Percentiles rank a stretch among this genome's conserved stretches.
phyloP scores from a whole-genome alignment of 495 filamentous ascomycete genomes.

The Hyaloscypha hepaticicola region DNA sequence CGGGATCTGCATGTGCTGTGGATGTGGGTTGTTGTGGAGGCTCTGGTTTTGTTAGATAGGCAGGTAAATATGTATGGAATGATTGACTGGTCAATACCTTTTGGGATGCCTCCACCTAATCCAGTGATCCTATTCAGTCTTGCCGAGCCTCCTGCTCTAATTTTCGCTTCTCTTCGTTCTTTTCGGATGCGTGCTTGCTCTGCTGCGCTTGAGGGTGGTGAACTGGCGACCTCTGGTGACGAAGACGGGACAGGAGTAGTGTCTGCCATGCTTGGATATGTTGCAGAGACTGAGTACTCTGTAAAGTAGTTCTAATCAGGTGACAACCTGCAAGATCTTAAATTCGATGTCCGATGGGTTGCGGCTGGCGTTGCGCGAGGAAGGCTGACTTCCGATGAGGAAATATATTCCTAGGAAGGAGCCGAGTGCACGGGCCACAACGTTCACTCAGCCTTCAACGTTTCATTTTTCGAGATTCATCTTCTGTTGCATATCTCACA shows the following conservation, averaged over 20 bases:
- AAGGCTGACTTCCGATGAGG: not conserved
- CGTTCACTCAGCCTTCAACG: no score
- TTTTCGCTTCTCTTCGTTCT: conserved; percentile 87
- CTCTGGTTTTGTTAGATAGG: conserved; percentile 27
- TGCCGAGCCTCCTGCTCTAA: conserved; percentile 74
- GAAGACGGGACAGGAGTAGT: conserved; percentile 1
- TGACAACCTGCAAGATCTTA: not conserved
- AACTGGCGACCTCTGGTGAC: conserved; percentile 21
- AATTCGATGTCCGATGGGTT: not conserved
- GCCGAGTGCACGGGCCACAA: not conserved
- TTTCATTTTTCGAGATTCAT: not conserved
- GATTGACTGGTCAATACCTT: conserved; percentile 35
- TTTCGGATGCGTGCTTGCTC: conserved; percentile 82
- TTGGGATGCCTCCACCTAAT: conserved; percentile 62
- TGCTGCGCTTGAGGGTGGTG: conserved; percentile 58
- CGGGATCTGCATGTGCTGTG: conserved; percentile 55
- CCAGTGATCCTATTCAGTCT: conserved; percentile 85
- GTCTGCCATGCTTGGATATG: conserved; percentile 29
- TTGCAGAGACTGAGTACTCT: not conserved
- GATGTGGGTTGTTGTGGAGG: conserved; percentile 24
- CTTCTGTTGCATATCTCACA: not conserved
- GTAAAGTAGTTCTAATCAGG: not conserved
- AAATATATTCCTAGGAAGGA: not conserved
- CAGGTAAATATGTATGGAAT: not conserved
- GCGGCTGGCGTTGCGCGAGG: not conserved